These are phyloP conservation scores for Monilinia fructicola DNA, from an alignment of 2,329 filamentous ascomycete species.

Conservation along the genomic window DNA sequence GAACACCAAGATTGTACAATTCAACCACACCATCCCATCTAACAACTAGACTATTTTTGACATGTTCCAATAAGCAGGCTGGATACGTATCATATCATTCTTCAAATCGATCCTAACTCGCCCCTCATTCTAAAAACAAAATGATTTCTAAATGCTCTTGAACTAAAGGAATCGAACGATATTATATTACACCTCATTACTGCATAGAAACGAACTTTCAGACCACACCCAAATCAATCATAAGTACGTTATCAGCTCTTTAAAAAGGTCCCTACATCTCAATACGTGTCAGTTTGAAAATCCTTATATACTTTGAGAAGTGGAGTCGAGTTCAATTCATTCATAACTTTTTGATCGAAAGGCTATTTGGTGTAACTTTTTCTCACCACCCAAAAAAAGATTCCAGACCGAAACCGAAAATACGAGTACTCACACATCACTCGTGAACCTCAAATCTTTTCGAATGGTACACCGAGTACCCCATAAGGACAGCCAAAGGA, in stretches of 20 bases:
- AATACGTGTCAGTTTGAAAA: background rate
- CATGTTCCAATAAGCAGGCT: background rate
- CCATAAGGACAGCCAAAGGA: background rate
- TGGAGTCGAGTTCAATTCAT: background rate
- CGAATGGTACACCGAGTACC: background rate
- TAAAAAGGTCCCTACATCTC: background rate
- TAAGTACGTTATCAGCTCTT: background rate
- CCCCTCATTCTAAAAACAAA: background rate
- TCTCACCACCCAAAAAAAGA: background rate
- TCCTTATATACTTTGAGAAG: background rate
- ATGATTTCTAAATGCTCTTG: background rate
- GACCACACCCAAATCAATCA: background rate
- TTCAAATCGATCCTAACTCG: background rate
- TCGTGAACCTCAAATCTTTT: constrained; percentile 4
- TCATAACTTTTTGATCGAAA: background rate
- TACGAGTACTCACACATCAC: constrained; percentile 7
- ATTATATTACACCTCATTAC: constrained; percentile 2
- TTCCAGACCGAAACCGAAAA: background rate
- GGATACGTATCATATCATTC: background rate
- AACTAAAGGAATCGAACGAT: background rate
- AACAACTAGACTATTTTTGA: background rate
- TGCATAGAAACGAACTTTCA: constrained; percentile 4
- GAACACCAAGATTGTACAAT: background rate
- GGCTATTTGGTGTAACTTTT: background rate
- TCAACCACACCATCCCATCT: background rate